A percentile compares a stretch with the other conserved stretches of the same genome.
Conservation (phyloP, 1,139 yeast species). For the Yamadazyma triangularis region DNA sequence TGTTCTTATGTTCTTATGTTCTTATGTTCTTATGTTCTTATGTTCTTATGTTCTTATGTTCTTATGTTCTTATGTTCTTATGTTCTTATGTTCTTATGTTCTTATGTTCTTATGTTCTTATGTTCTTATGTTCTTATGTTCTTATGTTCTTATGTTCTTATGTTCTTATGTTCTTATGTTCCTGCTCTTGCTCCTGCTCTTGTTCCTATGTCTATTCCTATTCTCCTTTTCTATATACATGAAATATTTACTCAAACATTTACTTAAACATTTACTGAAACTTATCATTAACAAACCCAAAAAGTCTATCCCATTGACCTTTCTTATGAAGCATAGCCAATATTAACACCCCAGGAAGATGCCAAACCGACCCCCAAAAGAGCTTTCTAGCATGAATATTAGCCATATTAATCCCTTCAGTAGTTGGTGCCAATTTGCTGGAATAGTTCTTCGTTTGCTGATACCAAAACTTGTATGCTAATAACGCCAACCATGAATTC, state of each 20-base stretch:
- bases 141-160: too few relatives aligned
- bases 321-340: slow-evolving; percentile 92
- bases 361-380: slow-evolving; percentile 95
- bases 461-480: slow-evolving; percentile 80
- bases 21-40: too few relatives aligned
- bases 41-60: too few relatives aligned
- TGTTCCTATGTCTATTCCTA: slow-evolving; percentile 84
- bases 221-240: slow-evolving; percentile 66
- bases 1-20: too few relatives aligned
- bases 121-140: too few relatives aligned
- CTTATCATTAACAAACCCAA: slow-evolving; percentile 57
- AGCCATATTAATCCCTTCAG: slow-evolving; percentile 55
- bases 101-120: too few relatives aligned
- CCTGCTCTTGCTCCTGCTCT: too few relatives aligned
- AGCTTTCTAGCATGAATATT: slow-evolving; percentile 71
- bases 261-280: slow-evolving; percentile 81
- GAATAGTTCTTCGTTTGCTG: slow-evolving; percentile 62
- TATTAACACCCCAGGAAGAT: slow-evolving; percentile 82
- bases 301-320: slow-evolving; percentile 88
- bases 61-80: too few relatives aligned
- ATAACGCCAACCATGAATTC: slow-evolving; percentile 80
- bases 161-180: too few relatives aligned
- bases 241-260: slow-evolving; percentile 73
- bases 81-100: too few relatives aligned
- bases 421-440: slow-evolving; percentile 34